These are phyloP conservation scores for Triticum timopheevii DNA, from an alignment of 176 grass and related monocot genomes.

Conservation along the genomic window DNA sequence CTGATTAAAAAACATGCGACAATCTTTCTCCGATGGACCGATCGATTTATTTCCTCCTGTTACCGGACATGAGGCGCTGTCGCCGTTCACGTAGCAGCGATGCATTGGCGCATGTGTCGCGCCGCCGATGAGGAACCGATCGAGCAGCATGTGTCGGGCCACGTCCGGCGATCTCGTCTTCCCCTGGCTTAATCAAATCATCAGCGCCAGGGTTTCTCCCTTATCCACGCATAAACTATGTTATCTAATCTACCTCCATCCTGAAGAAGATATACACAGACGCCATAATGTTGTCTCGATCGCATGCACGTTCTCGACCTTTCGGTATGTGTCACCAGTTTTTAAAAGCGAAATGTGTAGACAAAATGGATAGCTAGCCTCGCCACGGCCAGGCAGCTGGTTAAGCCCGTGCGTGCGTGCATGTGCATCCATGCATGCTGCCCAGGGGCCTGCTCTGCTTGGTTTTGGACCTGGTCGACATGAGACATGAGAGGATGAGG, in stretches of 20 bases:
- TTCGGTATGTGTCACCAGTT: neutral
- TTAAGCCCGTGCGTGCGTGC: neutral
- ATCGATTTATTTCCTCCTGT: too few species aligned
- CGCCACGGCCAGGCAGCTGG: neutral
- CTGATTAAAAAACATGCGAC: too few species aligned
- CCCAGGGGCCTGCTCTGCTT: neutral
- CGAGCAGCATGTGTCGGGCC: too few species aligned
- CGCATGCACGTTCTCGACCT: neutral
- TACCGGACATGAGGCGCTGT: too few species aligned
- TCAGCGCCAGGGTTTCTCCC: neutral
- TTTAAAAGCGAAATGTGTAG: neutral
- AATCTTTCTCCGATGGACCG: too few species aligned
- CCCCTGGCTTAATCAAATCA: slow-evolving; percentile 9
- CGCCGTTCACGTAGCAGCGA: too few species aligned
- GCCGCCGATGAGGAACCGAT: too few species aligned
- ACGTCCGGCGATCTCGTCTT: too few species aligned
- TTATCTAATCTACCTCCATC: slow-evolving; percentile 21
- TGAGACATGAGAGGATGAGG: neutral
- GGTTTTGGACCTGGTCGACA: neutral
- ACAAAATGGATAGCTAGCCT: neutral
- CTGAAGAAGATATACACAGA: neutral
- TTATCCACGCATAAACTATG: slow-evolving; percentile 28
- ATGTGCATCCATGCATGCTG: neutral
- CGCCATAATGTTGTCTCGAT: slow-evolving; percentile 4
- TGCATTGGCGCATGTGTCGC: too few species aligned